Conservation (phyloP, 2,329 filamentous ascomycete genomes). For the Sporothrix inflata region DNA sequence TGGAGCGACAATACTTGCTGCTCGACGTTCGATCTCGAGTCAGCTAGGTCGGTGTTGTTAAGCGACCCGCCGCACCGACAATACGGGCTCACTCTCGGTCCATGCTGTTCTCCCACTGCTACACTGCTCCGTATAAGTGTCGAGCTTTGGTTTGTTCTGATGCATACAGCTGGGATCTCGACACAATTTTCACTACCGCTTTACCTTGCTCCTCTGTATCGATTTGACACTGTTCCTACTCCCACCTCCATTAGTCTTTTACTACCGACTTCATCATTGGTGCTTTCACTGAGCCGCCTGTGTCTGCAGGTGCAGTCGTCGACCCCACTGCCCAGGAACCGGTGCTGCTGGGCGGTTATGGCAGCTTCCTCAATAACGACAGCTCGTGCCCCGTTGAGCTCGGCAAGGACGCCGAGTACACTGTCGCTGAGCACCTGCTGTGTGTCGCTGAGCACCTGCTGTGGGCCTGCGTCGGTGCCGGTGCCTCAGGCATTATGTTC, state of each 20-base stretch:
- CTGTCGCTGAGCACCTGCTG: not conserved
- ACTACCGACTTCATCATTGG: not conserved
- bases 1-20: too few species aligned
- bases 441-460: too few species aligned
- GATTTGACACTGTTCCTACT: too few species aligned
- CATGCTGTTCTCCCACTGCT: not conserved
- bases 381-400: not conserved
- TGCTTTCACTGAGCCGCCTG: not conserved
- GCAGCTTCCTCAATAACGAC: not conserved
- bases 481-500: not conserved
- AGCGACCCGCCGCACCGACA: not conserved
- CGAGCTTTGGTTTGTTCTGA: too few species aligned
- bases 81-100: not conserved
- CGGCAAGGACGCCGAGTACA: not conserved
- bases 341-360: not conserved
- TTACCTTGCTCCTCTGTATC: too few species aligned
- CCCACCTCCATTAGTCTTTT: too few species aligned
- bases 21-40: not conserved
- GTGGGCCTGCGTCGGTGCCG: not conserved
- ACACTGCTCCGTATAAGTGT: not conserved
- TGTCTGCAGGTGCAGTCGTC: not conserved
- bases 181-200: too few species aligned
- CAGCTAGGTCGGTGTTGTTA: not conserved
- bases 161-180: too few species aligned
- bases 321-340: not conserved